Conservation (phyloP, 352 stramenopile genomes). For the Albugo laibachii region DNA sequence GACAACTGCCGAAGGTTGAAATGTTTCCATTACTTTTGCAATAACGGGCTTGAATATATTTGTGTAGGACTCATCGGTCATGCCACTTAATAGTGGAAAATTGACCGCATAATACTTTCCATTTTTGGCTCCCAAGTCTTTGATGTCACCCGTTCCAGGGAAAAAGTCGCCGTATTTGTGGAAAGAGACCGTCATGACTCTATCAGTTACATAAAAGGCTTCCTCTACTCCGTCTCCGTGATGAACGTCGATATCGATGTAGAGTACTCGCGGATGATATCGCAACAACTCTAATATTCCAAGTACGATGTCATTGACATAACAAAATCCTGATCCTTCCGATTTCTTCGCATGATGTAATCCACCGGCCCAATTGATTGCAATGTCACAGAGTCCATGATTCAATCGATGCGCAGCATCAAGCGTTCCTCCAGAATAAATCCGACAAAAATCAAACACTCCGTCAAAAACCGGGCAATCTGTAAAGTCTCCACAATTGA, state of each 20-base stretch:
- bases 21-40: slow-evolving; percentile 83
- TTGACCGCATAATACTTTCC: slow-evolving; percentile 94
- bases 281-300: slow-evolving; percentile 94
- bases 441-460: slow-evolving; percentile 96
- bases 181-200: slow-evolving; percentile 98
- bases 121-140: slow-evolving; percentile 87
- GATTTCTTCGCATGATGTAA: slow-evolving; percentile 98
- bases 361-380: slow-evolving; percentile 96
- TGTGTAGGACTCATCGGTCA: slow-evolving; percentile 91
- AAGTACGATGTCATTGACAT: slow-evolving; percentile 98
- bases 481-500: slow-evolving; percentile 91
- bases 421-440: slow-evolving; percentile 92
- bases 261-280: slow-evolving; percentile 90
- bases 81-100: slow-evolving; percentile 90
- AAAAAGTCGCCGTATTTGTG: slow-evolving; percentile 99
- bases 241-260: slow-evolving; percentile 99
- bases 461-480: slow-evolving; percentile 99
- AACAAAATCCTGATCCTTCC: slow-evolving; percentile 91
- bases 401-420: slow-evolving; percentile 95
- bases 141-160: slow-evolving; percentile 89
- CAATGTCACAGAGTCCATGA: slow-evolving; percentile 88
- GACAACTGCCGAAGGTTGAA: slow-evolving; percentile 83
- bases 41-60: slow-evolving; percentile 96
- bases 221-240: slow-evolving; percentile 96
- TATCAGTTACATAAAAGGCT: slow-evolving; percentile 92